Evolutionary conservation across 768 basidiomycete species (phyloP), one percentile per base, ranked within the genome.

Genomic region (Serendipita indica): DNA sequence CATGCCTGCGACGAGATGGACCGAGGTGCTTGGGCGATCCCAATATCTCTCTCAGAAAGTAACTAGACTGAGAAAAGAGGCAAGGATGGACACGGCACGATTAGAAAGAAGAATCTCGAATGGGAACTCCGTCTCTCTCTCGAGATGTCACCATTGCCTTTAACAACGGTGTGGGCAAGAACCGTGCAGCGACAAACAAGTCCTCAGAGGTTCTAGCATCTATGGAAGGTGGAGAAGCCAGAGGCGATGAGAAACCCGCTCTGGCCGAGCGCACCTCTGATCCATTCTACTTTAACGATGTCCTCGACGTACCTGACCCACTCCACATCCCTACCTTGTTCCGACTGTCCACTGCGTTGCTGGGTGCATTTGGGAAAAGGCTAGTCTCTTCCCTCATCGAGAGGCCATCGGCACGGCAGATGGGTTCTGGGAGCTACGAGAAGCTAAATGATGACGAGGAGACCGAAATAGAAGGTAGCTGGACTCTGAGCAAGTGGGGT

Each of bases 1-100:
- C 73, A 75, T 18, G 77, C 76, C 10, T 77, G 79, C 3, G 73
- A 74, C 60, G 69, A 69, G 33, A 72, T 81, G 37, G 49, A 28
- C 2, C 27, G 18, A n/a, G 41, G 49, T 16, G 10, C 30, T 10
- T 32, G 49, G 49, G 20, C 30, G 16, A n/a, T 12, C 45, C 25
- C 49, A 6, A n/a, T 16, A 1, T 54, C 20, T 22, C 49, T 27
- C 16, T 54, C 10, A 16, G 20, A 14, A 25, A 25, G 30, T 22
- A 25, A 27, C 22, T 27, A 18, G 20, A 25, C 16, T 27, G 43
- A 14, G 12, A 20, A 7, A 7, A 10, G 7, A 7, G 10, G 14
- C 22, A 14, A 46, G 10, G n/a, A 37, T 10, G 35, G 35, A 37
- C n/a, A n/a, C n/a, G n/a, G n/a, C n/a, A n/a, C n/a, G n/a, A n/a